Base-by-base conservation (phyloP, 768 basidiomycete species). In the Amanita pseudoporphyria region DNA sequence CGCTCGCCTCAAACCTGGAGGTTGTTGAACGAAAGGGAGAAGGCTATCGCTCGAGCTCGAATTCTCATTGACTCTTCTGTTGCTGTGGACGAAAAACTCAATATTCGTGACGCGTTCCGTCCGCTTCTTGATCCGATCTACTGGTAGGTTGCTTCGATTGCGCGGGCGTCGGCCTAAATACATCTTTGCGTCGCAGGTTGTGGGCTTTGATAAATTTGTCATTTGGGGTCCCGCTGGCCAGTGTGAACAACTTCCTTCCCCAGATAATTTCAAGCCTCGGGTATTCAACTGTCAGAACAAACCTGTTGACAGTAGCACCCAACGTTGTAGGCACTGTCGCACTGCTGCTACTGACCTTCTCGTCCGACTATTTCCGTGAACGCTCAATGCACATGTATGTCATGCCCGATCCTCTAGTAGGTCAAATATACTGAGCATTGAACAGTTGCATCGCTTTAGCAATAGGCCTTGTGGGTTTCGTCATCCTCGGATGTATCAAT, bases 211-310 rank as follows among this genome's bases (percentile, higher is more conserved):
- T 75, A 52, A 71, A 67, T 55, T 52, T 72, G 32, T 67, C 71
- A 6, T 70, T 71, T 31, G 71, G 74, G 9, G 74, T 78, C 5
- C 74, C 74, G 1, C 60, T 73, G 6, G 71, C 72, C 1, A 72
- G 71, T n/a, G 76, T 76, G 48, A 74, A 75, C 57, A 76, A 75
- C 53, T 77, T 76, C 57, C 62, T 78, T 12, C 74, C 73, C 0
- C 74, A 77, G 39, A 72, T 72, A 30, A 70, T 71, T 21, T 68
- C 65, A 7, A 71, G 71, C 46, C 62, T 74, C 4, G 70, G 70
- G 12, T 73, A 71, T 55, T 71, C 69, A 2, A 69, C 71, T 3
- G 62, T 77, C 55, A 73, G 71, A 53, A 78, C 77, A 10, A 78
- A 78, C 53, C 61, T 78, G 19, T 68, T 65, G 53, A 78, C 77